Evolutionary conservation across 2,329 filamentous ascomycete genomes (phyloP), one percentile per base, ranked within the genome.

Genomic region (Pseudogymnoascus sp.): DNA sequence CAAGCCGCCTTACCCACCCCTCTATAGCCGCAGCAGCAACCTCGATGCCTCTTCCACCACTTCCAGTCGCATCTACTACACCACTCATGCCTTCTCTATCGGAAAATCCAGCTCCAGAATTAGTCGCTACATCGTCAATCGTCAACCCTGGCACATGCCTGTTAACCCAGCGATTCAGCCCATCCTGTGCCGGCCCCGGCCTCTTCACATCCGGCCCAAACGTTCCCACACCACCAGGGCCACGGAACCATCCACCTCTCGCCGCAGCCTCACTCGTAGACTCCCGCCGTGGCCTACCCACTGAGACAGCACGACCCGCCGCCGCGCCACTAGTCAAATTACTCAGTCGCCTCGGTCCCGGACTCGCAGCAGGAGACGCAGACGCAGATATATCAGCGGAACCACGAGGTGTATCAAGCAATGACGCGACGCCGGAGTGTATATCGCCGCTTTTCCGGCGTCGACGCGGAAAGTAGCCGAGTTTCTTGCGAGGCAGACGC

Each of bases 381-480:
- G 41, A 19, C 75, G 74, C 38, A 70, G 67, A 59, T 78, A 74
- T 59, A 79, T 80, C 10, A 79, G 76, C 7, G 84, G 67, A 61
- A 89, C 86, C 37, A 57, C 30, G 55, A 7, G 55, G 55, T 23
- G 55, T 35, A 26, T 35, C 55, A 57, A 34, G 55, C 6, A 37
- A 15, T 21, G 55, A 57, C 3, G 30, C 30, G 7, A 35, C 28
- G 12, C 30, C n/a, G 30, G 55, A 57, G 8, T 12, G 30, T 34
- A 57, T 3, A 37, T 57, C 55, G 30, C 34, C 30, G 34, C 55
- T 57, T 94, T 85, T 94, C 94, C 83, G 92, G 90, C 91, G 81
- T 18, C 91, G 83, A 6, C 92, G 92, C 2, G 92, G 92, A 69
- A 97, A 97, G 74, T 92, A 97, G 21, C 92, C 92, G 45, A 96